Evolutionary conservation across 352 stramenopile genomes (phyloP), one percentile per base, ranked within the genome.

Genomic region (Pythium aristosporum): DNA sequence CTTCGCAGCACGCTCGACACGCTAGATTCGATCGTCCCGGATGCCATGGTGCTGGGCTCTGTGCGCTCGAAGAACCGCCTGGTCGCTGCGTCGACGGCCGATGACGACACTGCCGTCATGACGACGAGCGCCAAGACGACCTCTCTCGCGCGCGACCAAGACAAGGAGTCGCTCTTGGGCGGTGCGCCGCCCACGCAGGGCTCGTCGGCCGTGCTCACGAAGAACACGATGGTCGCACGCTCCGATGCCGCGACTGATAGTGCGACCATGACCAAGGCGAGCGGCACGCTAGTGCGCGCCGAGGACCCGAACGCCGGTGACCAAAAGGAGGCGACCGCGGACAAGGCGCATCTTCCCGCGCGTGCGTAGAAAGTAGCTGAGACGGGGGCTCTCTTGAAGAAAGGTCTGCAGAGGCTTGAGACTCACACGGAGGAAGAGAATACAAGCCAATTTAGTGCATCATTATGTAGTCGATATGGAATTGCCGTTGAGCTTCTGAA

Each of bases 31-130:
- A 34, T 58, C n/a, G 25, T 58, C 16, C 34, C 58, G 41, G 58
- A 65, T 48, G 25, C 48, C 0, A 43, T 57, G 34, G 57, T 65
- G 18, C n/a, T 65, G 37, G 58, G 58, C 37, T 65, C 58, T 25
- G n/a, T 7, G 23, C 58, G 48, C 16, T 65, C 58, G 23, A 51
- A 49, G 13, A 65, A 39, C 28, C 58, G 58, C 11, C 23, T 65
- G 36, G 18, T 65, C 48, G 58, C 48, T 0, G 47, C 51, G 36
- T 65, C 58, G 32, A 37, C 36, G 21, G 48, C 39, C 8, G 30
- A 65, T 37, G 58, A 57, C 37, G 58, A 65, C 58, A n/a, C 58
- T 16, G 58, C 58, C 25, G 36, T 51, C 36, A 65, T 65, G 58
- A 48, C 58, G 36, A 65, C 58, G 48, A 37, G 20, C 32, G 15